Conservation (phyloP, 805 yeast genomes). For the Pichia occidentalis region DNA sequence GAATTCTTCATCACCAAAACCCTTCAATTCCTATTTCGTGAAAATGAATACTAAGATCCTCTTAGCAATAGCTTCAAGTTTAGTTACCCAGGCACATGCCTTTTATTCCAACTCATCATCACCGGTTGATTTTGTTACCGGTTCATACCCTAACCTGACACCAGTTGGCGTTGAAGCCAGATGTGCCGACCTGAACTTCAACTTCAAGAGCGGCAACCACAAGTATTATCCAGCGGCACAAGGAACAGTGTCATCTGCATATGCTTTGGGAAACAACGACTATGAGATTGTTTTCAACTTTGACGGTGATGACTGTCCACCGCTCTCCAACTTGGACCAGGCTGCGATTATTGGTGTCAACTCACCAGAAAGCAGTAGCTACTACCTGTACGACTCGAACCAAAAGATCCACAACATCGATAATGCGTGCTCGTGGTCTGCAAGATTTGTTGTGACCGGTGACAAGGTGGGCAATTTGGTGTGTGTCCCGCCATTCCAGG, state of each 20-base stretch:
- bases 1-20: too few species aligned
- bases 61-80: neutral
- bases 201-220: slow-evolving; percentile 8
- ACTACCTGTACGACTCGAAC: slow-evolving; percentile 24
- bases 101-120: slow-evolving; percentile 1
- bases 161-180: slow-evolving; percentile 3
- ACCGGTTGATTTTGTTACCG: slow-evolving; percentile 11
- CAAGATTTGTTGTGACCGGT: slow-evolving; percentile 24
- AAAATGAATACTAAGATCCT: neutral
- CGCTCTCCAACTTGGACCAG: slow-evolving; percentile 20
- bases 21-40: too few species aligned
- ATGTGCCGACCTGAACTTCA: slow-evolving; percentile 18
- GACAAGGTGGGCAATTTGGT: slow-evolving; percentile 10
- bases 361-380: slow-evolving; percentile 23
- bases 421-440: slow-evolving; percentile 25
- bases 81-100: slow-evolving; percentile 2
- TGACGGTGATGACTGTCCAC: slow-evolving; percentile 9
- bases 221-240: slow-evolving; percentile 17
- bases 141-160: slow-evolving; percentile 1
- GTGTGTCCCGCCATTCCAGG: slow-evolving; percentile 26
- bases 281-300: slow-evolving; percentile 18
- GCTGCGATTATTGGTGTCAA: slow-evolving; percentile 26
- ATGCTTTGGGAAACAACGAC: slow-evolving; percentile 9
- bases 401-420: slow-evolving; percentile 17
- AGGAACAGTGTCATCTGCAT: slow-evolving; percentile 14